Conservation (phyloP, 305 asterid species). For the Nicotiana rustica region DNA sequence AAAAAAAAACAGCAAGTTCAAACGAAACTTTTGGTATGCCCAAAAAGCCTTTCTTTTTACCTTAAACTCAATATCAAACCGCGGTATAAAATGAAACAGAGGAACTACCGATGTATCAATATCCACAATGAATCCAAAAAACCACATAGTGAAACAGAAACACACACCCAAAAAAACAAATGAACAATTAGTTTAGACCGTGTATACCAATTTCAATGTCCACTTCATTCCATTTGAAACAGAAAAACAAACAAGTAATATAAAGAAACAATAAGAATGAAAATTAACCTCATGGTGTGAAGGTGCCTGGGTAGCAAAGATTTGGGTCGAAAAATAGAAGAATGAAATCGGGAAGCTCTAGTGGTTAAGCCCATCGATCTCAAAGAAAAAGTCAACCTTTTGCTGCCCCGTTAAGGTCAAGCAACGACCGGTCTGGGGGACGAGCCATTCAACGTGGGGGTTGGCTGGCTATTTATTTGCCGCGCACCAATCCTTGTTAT, state of each 20-base stretch:
- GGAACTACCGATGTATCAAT: background rate
- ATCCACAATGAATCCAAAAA: background rate
- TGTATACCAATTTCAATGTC: background rate
- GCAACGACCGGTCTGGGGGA: background rate
- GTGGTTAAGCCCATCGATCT: slow-evolving; percentile 52
- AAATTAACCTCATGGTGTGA: slow-evolving; percentile 61
- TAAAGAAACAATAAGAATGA: background rate
- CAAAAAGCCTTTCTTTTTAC: background rate
- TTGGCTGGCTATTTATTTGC: background rate
- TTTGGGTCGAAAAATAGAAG: slow-evolving; percentile 47
- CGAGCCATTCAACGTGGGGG: slow-evolving; percentile 18
- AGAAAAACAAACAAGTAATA: slow-evolving; percentile 11
- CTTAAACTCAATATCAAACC: background rate
- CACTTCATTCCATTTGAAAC: background rate
- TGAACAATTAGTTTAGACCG: background rate
- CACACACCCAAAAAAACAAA: background rate
- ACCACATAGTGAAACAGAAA: background rate
- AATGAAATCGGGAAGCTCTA: slow-evolving; percentile 47
- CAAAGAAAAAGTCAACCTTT: slow-evolving; percentile 31
- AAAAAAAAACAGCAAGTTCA: background rate
- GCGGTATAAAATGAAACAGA: background rate
- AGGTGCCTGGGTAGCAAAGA: slow-evolving; percentile 48
- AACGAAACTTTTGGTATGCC: background rate
- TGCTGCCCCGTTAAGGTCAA: background rate
- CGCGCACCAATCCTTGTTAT: background rate